A percentile compares a stretch with the other conserved stretches of the same genome.
Evolutionary conservation across 805 yeast species (phyloP).

Genomic region (Ogataea neopini): DNA sequence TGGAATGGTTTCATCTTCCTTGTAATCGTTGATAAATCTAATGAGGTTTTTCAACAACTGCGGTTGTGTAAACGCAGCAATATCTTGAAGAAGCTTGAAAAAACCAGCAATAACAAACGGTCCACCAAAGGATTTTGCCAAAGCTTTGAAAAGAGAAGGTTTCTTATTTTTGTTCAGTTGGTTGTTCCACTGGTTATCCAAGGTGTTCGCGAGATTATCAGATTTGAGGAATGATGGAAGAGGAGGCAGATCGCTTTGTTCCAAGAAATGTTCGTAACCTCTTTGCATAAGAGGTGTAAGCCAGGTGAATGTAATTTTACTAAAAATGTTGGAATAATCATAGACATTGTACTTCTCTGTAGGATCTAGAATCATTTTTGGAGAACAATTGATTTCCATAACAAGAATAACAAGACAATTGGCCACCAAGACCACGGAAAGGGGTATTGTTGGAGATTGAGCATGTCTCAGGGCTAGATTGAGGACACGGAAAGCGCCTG

Average conservation of each 20-base stretch:
- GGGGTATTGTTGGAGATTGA: slow-evolving; percentile 33
- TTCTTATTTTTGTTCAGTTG: slow-evolving; percentile 41
- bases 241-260: slow-evolving; percentile 67
- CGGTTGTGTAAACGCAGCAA: slow-evolving; percentile 85
- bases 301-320: slow-evolving; percentile 58
- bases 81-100: slow-evolving; percentile 74
- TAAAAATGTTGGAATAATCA: slow-evolving; percentile 50
- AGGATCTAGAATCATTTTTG: slow-evolving; percentile 33
- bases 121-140: slow-evolving; percentile 71
- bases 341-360: slow-evolving; percentile 44
- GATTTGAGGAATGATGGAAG: slow-evolving; percentile 71
- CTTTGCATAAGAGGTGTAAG: slow-evolving; percentile 57
- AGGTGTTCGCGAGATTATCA: slow-evolving; percentile 45
- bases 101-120: slow-evolving; percentile 70
- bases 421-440: slow-evolving; percentile 29
- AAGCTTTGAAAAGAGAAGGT: slow-evolving; percentile 43
- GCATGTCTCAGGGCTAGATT: slow-evolving; percentile 42
- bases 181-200: slow-evolving; percentile 60
- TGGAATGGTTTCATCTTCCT: slow-evolving; percentile 52
- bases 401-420: slow-evolving; percentile 43
- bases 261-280: slow-evolving; percentile 49
- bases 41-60: slow-evolving; percentile 73
- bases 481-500: slow-evolving; percentile 46
- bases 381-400: slow-evolving; percentile 46
- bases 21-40: slow-evolving; percentile 53